These are phyloP conservation scores for Azolla pinnata DNA, from an alignment of 75 land plant genomes.

Conservation along the genomic window DNA sequence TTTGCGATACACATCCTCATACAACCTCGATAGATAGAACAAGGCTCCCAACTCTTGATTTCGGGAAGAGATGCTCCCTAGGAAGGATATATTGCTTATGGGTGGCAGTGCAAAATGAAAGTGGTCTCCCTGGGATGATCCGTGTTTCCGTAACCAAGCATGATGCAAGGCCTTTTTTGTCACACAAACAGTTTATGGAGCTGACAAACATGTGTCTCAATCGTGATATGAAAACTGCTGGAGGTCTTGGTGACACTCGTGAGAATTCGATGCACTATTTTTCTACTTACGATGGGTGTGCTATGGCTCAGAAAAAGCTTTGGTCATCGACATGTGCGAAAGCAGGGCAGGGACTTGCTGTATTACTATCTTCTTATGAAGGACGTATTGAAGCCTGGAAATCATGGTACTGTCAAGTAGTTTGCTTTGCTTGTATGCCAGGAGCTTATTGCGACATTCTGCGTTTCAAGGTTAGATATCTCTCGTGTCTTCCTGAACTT, in stretches of 20 bases:
- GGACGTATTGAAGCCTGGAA: background rate
- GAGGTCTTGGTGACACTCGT: background rate
- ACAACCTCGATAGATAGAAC: background rate
- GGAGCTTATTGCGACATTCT: background rate
- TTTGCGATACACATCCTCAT: background rate
- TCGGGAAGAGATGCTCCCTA: constrained; percentile 2
- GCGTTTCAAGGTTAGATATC: background rate
- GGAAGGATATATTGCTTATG: background rate
- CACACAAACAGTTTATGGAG: background rate
- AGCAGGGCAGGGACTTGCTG: background rate
- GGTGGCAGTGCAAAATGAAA: background rate
- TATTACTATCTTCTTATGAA: background rate
- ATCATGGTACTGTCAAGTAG: background rate
- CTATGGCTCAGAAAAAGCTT: background rate
- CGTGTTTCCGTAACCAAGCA: background rate
- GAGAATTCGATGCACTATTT: background rate
- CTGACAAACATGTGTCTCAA: background rate
- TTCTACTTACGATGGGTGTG: background rate
- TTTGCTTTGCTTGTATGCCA: background rate
- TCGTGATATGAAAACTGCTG: background rate
- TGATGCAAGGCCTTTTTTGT: background rate
- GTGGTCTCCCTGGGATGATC: background rate
- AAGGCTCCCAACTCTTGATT: background rate
- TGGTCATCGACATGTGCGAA: background rate
- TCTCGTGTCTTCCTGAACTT: too few species aligned